Evolutionary conservation across 2,329 filamentous ascomycete species (phyloP).

Genomic region (Fusarium globosum): DNA sequence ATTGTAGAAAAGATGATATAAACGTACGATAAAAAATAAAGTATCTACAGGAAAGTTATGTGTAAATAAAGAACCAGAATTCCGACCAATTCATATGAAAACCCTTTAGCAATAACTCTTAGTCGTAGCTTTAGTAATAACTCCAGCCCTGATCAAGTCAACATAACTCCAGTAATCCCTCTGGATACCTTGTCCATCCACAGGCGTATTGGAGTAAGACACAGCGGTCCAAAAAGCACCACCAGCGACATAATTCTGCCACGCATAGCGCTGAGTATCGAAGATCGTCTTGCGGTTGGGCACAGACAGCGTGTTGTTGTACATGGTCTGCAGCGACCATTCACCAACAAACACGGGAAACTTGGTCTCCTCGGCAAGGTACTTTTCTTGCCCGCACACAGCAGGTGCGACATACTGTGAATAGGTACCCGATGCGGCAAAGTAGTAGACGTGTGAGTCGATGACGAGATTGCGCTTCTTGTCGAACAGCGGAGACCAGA

Average conservation of each 20-base stretch:
- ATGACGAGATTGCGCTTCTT: neutral
- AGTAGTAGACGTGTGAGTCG: neutral
- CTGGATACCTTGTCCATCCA: neutral
- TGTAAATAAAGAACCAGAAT: rapidly evolving
- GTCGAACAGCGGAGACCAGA: neutral
- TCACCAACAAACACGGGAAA: neutral
- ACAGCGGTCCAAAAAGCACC: neutral
- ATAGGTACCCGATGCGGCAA: neutral
- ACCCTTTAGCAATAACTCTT: neutral
- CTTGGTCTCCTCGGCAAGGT: neutral
- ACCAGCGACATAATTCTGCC: neutral
- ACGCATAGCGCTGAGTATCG: neutral
- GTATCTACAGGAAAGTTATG: rapidly evolving
- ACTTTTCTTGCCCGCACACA: neutral
- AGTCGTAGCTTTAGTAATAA: neutral
- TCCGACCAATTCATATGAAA: rapidly evolving
- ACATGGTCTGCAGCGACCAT: neutral
- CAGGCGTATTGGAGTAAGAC: neutral
- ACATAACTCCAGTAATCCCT: conserved; percentile 7
- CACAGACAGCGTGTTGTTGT: neutral
- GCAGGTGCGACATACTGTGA: neutral
- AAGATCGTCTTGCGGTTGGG: neutral
- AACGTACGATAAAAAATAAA: too few species aligned
- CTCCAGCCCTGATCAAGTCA: neutral
- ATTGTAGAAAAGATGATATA: rapidly evolving